Percentiles rank a stretch among this genome's conserved stretches.
phyloP scores from a whole-genome alignment of 495 filamentous ascomycete species.

The Astrothelium macrocarpum region DNA sequence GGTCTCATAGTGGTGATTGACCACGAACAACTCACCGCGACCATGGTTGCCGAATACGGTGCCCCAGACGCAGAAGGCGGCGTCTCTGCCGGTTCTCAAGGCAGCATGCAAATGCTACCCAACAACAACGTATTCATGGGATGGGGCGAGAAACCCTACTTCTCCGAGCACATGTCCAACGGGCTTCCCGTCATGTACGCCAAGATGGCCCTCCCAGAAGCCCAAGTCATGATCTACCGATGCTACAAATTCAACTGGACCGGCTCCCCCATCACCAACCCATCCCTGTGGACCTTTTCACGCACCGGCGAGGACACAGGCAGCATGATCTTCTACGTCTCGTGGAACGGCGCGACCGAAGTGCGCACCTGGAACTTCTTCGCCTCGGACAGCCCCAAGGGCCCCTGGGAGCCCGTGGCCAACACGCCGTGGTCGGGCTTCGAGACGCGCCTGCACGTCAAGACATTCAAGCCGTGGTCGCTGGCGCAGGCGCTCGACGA shows the following conservation, averaged over 20 bases:
- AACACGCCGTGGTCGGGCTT: constrained; percentile 19
- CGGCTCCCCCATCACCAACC: constrained; percentile 16
- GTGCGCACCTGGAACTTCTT: constrained; percentile 22
- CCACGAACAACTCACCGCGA: constrained; percentile 43
- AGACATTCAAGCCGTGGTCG: constrained; percentile 12
- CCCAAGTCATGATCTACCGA: constrained; percentile 22
- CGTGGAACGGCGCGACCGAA: constrained; percentile 22
- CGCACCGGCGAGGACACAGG: constrained; percentile 8
- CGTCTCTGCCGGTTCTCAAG: constrained; percentile 49
- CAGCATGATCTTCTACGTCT: constrained; percentile 19
- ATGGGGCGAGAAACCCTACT: constrained; percentile 49
- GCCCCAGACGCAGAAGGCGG: constrained; percentile 36
- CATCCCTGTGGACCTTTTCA: constrained; percentile 21
- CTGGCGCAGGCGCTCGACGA: constrained; percentile 24
- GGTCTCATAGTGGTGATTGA: constrained; percentile 52
- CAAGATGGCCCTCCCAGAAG: constrained; percentile 15
- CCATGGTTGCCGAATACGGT: constrained; percentile 35
- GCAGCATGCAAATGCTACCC: constrained; percentile 49
- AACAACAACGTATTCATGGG: constrained; percentile 49
- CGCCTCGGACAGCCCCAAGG: constrained; percentile 10
- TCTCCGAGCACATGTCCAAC: constrained; percentile 49
- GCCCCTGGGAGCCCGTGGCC: constrained; percentile 11
- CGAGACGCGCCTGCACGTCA: constrained; percentile 22
- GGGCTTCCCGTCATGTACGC: constrained; percentile 35
- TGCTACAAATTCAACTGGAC: constrained; percentile 27